Percentiles rank a stretch among this genome's conserved stretches.
These are phyloP conservation scores for Perkinsus chesapeaki DNA, from an alignment of 169 alveolate genomes.

Conservation along the genomic window DNA sequence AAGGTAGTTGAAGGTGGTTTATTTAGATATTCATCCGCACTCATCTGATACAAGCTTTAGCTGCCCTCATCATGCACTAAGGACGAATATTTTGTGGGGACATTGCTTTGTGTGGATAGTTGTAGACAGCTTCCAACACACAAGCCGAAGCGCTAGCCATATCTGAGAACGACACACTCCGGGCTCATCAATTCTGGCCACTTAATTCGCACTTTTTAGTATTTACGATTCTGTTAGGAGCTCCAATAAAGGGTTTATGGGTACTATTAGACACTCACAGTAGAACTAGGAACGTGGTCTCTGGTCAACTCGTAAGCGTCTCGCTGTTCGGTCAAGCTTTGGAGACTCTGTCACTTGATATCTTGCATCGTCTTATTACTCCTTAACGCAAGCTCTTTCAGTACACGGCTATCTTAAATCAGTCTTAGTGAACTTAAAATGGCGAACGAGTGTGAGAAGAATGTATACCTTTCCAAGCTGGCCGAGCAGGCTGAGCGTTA, in stretches of 20 bases:
- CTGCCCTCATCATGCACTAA: no score
- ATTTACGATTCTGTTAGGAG: no score
- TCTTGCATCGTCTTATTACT: background rate
- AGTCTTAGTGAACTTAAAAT: background rate
- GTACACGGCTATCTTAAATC: background rate
- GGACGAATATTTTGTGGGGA: background rate
- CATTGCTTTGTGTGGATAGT: background rate
- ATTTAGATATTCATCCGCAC: no score
- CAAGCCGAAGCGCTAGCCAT: background rate
- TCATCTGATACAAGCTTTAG: no score
- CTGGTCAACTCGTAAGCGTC: no score
- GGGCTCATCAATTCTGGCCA: no score
- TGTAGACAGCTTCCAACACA: background rate
- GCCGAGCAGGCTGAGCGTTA: constrained; percentile 99
- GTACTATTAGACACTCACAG: no score
- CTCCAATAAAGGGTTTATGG: no score
- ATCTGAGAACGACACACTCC: background rate
- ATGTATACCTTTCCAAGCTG: constrained; percentile 65
- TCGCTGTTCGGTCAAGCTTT: background rate
- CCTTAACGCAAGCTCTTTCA: background rate
- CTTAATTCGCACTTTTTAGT: no score
- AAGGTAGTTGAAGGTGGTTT: no score
- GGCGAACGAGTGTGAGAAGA: constrained; percentile 5
- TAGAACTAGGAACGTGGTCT: no score
- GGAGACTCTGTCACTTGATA: background rate